Conservation (phyloP, 1,139 yeast genomes). For the Geotrichum citri-aurantii region DNA sequence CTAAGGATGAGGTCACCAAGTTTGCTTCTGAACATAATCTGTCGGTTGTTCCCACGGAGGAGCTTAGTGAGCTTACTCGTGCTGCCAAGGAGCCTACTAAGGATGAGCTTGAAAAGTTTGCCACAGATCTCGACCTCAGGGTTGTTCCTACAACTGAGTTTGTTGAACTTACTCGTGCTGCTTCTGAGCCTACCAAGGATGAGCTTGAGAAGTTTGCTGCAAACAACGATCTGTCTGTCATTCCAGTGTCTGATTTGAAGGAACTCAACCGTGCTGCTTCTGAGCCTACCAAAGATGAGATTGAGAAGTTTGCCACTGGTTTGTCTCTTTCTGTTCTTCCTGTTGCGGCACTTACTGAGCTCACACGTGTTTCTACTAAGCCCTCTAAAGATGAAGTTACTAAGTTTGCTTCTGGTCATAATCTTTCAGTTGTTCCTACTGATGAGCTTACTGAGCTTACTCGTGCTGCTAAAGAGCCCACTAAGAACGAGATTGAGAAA, state of each 20-base stretch:
- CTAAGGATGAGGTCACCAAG: too few species aligned
- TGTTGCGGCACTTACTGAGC: slow-evolving; percentile 15
- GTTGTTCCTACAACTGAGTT: slow-evolving; percentile 25
- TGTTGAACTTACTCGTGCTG: slow-evolving; percentile 8
- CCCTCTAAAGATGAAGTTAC: slow-evolving; percentile 25
- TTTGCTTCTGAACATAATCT: background rate
- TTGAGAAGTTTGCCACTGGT: slow-evolving; percentile 4
- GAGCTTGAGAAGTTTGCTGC: slow-evolving; percentile 14
- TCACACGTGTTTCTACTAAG: slow-evolving; percentile 2
- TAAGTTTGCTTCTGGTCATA: slow-evolving; percentile 6
- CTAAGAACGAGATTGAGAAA: slow-evolving; percentile 31
- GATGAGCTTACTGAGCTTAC: slow-evolving; percentile 25
- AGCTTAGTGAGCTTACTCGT: slow-evolving; percentile 26
- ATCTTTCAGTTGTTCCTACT: slow-evolving; percentile 25
- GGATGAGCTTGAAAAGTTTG: slow-evolving; percentile 33
- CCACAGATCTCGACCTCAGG: slow-evolving; percentile 28
- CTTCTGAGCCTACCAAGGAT: slow-evolving; percentile 18
- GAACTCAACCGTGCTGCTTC: slow-evolving; percentile 8
- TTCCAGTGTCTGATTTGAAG: too few species aligned
- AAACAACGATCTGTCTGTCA: too few species aligned
- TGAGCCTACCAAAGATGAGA: slow-evolving; percentile 19
- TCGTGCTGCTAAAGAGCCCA: slow-evolving; percentile 25
- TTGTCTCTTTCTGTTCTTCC: slow-evolving; percentile 29
- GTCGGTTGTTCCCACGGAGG: slow-evolving; percentile 31
- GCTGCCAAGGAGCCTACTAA: slow-evolving; percentile 7